These are phyloP conservation scores for Sonneratia caseolaris DNA, from an alignment of 345 rosid genomes.

Conservation along the genomic window DNA sequence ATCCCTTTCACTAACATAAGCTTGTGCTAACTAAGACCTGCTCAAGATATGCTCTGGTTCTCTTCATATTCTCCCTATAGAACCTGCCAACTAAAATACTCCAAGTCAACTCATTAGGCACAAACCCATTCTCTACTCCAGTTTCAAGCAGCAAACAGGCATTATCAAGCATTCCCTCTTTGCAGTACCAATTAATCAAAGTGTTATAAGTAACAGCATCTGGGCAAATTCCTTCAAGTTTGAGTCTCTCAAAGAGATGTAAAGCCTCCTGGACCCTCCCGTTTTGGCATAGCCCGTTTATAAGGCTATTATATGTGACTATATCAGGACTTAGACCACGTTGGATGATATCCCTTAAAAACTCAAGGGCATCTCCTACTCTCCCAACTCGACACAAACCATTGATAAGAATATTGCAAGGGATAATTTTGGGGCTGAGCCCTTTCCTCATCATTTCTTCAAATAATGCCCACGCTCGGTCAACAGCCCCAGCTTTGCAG, in stretches of 20 bases:
- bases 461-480: conserved; percentile 59
- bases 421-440: conserved; percentile 37
- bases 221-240: conserved; percentile 59
- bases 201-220: conserved; percentile 77
- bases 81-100: conserved; percentile 37
- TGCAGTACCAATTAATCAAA: conserved; percentile 64
- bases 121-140: conserved; percentile 44
- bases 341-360: conserved; percentile 62
- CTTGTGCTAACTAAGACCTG: neutral
- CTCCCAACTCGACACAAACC: conserved; percentile 54
- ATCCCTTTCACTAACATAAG: no score
- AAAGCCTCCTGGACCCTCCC: conserved; percentile 53
- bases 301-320: conserved; percentile 68
- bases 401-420: conserved; percentile 70
- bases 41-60: neutral
- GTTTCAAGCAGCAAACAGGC: conserved; percentile 46
- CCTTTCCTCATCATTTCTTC: conserved; percentile 71
- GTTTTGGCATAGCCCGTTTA: conserved; percentile 64
- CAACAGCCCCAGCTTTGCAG: conserved; percentile 53
- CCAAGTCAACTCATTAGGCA: conserved; percentile 66
- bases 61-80: neutral
- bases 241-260: conserved; percentile 48
- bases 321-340: conserved; percentile 68
- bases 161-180: conserved; percentile 43
- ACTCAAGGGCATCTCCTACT: conserved; percentile 55